Evolutionary conservation across 1,139 yeast genomes (phyloP).

Genomic region (Yamadazyma oceani): DNA sequence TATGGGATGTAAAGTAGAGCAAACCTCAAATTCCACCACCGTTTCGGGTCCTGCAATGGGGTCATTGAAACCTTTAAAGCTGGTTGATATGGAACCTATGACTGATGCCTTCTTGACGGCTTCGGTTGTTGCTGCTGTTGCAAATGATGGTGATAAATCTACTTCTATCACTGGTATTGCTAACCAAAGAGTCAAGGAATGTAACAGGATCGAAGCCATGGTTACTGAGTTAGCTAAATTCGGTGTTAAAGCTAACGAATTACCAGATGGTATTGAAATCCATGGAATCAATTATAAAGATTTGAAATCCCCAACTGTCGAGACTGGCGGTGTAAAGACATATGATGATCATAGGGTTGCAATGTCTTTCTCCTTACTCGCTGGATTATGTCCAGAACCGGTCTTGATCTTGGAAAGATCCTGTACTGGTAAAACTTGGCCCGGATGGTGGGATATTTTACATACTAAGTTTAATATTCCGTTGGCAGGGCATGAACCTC

Average conservation of each 20-base stretch:
- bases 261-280: slow-evolving; percentile 89
- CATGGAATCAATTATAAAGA: slow-evolving; percentile 57
- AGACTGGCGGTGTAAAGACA: slow-evolving; percentile 59
- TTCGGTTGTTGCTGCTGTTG: slow-evolving; percentile 92
- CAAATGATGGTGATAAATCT: slow-evolving; percentile 50
- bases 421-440: slow-evolving; percentile 98
- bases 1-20: slow-evolving; percentile 91
- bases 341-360: slow-evolving; percentile 99
- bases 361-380: slow-evolving; percentile 90
- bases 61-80: slow-evolving; percentile 62
- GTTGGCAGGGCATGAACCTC: slow-evolving; percentile 69
- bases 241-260: slow-evolving; percentile 82
- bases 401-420: slow-evolving; percentile 82
- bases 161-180: slow-evolving; percentile 95
- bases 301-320: slow-evolving; percentile 50
- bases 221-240: slow-evolving; percentile 81
- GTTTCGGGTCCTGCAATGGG: slow-evolving; percentile 87
- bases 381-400: slow-evolving; percentile 55
- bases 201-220: slow-evolving; percentile 97
- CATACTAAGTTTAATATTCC: slow-evolving; percentile 64
- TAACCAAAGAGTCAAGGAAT: slow-evolving; percentile 95
- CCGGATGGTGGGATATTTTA: slow-evolving; percentile 98
- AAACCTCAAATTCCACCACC: slow-evolving; percentile 81
- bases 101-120: slow-evolving; percentile 98
- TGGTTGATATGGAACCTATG: slow-evolving; percentile 98